Conservation (phyloP, 805 yeast species). For the Brettanomyces sp. region DNA sequence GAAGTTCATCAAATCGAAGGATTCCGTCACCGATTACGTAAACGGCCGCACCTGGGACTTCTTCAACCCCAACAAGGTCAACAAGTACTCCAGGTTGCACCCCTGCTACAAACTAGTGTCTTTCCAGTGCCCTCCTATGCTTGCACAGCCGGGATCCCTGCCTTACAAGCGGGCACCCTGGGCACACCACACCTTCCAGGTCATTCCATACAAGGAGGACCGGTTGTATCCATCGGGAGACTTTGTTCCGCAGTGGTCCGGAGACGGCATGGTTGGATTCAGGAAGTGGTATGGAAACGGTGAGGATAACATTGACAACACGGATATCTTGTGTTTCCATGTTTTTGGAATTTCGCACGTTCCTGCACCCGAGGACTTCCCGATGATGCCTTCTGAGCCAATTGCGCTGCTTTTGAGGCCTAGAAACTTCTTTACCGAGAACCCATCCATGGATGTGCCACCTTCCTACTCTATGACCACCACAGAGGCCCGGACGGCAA, state of each 20-base stretch:
- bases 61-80: constrained; percentile 59
- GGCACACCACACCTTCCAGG: constrained; percentile 60
- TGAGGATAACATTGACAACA: constrained; percentile 45
- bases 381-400: constrained; percentile 82
- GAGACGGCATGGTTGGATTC: constrained; percentile 59
- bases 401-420: constrained; percentile 68
- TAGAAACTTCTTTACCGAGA: constrained; percentile 67
- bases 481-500: constrained; percentile 30
- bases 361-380: constrained; percentile 88
- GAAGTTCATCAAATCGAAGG: constrained; percentile 58
- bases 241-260: constrained; percentile 66
- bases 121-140: constrained; percentile 60
- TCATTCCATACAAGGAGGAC: constrained; percentile 64
- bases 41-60: constrained; percentile 73
- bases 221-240: constrained; percentile 76
- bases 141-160: constrained; percentile 66
- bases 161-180: constrained; percentile 78
- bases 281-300: constrained; percentile 64
- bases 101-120: constrained; percentile 72
- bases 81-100: constrained; percentile 67
- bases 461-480: constrained; percentile 52
- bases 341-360: constrained; percentile 80
- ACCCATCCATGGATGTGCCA: constrained; percentile 67
- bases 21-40: constrained; percentile 53
- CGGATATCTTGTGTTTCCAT: constrained; percentile 69